Evolutionary conservation across 176 grass and related monocot species (phyloP).

Genomic region (Aegilops umbellulata): DNA sequence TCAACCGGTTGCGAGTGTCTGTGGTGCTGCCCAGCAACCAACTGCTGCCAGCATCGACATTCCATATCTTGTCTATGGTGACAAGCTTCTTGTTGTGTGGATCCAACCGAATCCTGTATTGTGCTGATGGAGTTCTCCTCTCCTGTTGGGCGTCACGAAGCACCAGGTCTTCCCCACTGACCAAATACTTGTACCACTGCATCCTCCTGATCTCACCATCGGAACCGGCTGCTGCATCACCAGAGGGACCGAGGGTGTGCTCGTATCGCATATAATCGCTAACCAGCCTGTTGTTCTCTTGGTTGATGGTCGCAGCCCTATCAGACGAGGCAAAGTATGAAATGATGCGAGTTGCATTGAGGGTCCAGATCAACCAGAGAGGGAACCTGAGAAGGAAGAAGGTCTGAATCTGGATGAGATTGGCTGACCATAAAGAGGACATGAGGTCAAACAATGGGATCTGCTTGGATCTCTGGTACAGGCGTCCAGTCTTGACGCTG

Average conservation of each 20-base stretch:
- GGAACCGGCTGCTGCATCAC: fast-evolving
- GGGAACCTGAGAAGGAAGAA: not conserved
- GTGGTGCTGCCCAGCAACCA: not conserved
- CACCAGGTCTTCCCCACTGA: slow-evolving; percentile 8
- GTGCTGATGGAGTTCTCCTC: not conserved
- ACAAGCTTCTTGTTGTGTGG: not conserved
- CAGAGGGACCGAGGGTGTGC: not conserved
- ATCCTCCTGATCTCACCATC: not conserved
- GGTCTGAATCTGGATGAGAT: not conserved
- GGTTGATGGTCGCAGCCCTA: not conserved
- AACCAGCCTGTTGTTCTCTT: not conserved
- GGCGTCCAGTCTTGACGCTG: slow-evolving; percentile 21
- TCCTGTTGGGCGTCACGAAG: not conserved
- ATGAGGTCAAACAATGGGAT: slow-evolving; percentile 11
- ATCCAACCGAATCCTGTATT: not conserved
- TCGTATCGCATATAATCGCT: slow-evolving; percentile 35
- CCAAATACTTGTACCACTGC: slow-evolving; percentile 28
- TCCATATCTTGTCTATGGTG: slow-evolving; percentile 29
- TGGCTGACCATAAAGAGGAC: slow-evolving; percentile 15
- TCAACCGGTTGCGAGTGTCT: not conserved
- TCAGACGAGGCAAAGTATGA: not conserved
- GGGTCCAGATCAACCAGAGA: slow-evolving; percentile 14
- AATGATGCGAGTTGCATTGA: slow-evolving; percentile 3
- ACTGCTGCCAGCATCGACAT: not conserved
- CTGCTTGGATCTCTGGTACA: not conserved